Conservation (phyloP, 108 stramenopile species). For the Thalassiosira profunda region DNA sequence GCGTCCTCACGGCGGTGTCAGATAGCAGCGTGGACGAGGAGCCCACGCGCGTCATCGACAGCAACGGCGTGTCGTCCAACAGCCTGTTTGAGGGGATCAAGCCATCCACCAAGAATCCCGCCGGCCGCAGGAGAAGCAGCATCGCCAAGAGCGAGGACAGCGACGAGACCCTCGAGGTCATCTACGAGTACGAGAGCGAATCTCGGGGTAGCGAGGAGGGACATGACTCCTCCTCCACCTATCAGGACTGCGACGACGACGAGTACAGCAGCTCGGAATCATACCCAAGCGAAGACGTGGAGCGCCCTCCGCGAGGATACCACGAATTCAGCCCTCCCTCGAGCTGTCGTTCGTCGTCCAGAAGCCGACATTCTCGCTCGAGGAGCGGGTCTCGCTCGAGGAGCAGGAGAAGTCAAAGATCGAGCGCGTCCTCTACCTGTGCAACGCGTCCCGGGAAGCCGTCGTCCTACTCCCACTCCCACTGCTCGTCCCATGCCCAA, state of each 20-base stretch:
- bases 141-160: not conserved
- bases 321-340: not conserved
- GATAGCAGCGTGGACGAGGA: too few species aligned
- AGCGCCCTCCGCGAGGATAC: not conserved
- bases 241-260: not conserved
- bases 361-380: not conserved
- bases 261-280: not conserved
- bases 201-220: too few species aligned
- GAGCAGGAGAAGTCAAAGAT: not conserved
- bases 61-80: not conserved
- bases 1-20: not conserved
- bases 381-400: too few species aligned
- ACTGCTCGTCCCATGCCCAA: too few species aligned
- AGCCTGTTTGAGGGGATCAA: not conserved
- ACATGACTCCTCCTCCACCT: too few species aligned
- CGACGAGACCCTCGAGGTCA: not conserved
- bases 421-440: not conserved
- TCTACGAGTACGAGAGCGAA: conserved; percentile 21
- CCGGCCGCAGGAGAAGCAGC: too few species aligned
- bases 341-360: not conserved
- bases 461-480: too few species aligned
- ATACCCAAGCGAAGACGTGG: not conserved
- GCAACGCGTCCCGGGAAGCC: too few species aligned
- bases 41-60: too few species aligned
- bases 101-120: not conserved